Evolutionary conservation across 140 eudicot genomes (phyloP), one percentile per base, ranked within the genome.

Genomic region (Ambrosia hybrid): DNA sequence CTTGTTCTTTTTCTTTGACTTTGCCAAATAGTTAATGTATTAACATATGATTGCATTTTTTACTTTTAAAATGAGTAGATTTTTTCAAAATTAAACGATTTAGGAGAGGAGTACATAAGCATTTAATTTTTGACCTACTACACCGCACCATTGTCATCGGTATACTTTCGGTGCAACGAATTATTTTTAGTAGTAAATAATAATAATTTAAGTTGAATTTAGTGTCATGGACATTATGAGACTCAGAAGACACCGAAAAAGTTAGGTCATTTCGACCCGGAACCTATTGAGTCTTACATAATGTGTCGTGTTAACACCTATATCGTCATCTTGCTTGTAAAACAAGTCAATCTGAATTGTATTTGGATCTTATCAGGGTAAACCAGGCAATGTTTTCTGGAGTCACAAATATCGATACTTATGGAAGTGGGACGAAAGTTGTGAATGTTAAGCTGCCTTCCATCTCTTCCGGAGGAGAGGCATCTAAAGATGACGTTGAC

Each of bases 371-470:
- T 62, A 62, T 55, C 73, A 87, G 95, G 99, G 97, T 91, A 65
- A 94, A 94, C 75, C 96, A 86, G 81, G 84, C 89, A 3, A 94
- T 94, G 99, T 94, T 94, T 83, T 85, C 96, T 53, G 97, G 95
- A 62, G 77, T 79, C 61, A 7, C 88, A 39, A 69, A 70, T 55
- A 52, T 76, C 14, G 78, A 73, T 72, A 75, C 90, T 1, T 85
- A 79, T 73, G 97, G 97, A 65, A 94, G 99, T 80, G 99, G 99
- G 14, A 91, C 86, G 79, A 90, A 91, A 61, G 51, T 94, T 48
- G 82, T 86, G 81, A 82, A 66, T 15, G 92, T 91, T 26, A 88
- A 84, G 55, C 73, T 94, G 73, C 99, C 99, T 43, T 83, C 99
- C 21, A 79, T 85, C 39, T 84, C 96, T 74, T 82, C 96, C 33